Base-by-base conservation (phyloP, 2,329 filamentous ascomycete species). In the Cryphonectria naterciae region DNA sequence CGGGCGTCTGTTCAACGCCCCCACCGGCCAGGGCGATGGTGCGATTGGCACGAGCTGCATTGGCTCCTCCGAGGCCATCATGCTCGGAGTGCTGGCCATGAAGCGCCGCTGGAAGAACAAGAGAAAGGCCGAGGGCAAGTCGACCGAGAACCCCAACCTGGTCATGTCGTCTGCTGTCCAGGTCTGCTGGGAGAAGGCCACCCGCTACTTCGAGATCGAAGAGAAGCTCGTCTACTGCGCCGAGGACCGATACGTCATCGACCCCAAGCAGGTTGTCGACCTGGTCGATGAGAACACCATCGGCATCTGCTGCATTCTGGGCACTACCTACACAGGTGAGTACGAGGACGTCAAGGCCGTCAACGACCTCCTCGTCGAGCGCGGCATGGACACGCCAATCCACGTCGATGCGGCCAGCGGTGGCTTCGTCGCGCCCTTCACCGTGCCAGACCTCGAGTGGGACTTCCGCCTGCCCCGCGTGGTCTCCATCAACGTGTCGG, bases 101-200 rank as follows among this genome's bases (percentile, higher is more conserved):
- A 98, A 98, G 88, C 94, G 91, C 84, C 89, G 92, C 77, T 98
- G 95, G 95, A 91, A 93, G 84, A 94, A 96, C 81, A 91, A 91
- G 83, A 91, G 94, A 76, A 88, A 92, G 79, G 94, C 92, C 5
- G 93, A 89, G 76, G 95, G 94, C 73, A 96, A 97, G 84, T 88
- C 94, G 68, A 88, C 81, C 72, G 93, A 94, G 73, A 87, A 88
- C 61, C 95, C 95, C 69, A 98, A 98, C 66, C 91, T 98, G 73
- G 85, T 98, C 85, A 98, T 98, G 95, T 96, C 93, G 77, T 94
- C 93, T 37, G 95, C 95, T 43, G 95, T 98, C 2, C 95, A 98
- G 83, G 95, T 98, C 56, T 97, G 94, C 86, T 98, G 95, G 95
- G 94, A 98, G 81, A 98, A 98, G 85, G 91, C 92, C 0, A 89